phyloP scores from a whole-genome alignment of 495 filamentous ascomycete species.

The Parmelia sp. region DNA sequence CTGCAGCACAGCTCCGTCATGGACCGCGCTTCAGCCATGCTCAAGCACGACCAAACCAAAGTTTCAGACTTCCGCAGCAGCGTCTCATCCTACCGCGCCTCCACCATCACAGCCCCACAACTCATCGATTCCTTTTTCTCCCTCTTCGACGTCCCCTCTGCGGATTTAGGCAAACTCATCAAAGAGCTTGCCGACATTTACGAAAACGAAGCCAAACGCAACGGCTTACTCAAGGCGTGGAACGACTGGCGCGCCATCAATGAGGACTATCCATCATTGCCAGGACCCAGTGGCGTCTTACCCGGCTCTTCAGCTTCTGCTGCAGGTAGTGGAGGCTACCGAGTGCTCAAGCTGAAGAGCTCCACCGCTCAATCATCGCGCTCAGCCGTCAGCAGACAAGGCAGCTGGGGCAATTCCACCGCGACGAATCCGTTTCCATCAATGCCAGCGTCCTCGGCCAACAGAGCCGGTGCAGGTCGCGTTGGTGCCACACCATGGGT shows the following conservation, averaged over 20 bases:
- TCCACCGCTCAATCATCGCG: conserved; percentile 69
- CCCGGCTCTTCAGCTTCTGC: conserved; percentile 43
- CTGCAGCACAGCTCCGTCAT: conserved; percentile 68
- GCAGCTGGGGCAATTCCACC: conserved; percentile 42
- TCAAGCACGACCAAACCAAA: conserved; percentile 67
- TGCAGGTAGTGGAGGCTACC: conserved; percentile 42
- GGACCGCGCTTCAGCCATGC: conserved; percentile 73
- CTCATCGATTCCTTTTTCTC: conserved; percentile 77
- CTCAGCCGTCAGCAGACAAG: conserved; percentile 48
- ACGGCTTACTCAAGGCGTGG: conserved; percentile 72
- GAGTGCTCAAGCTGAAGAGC: conserved; percentile 68
- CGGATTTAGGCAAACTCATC: conserved; percentile 79
- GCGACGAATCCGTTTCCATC: conserved; percentile 43
- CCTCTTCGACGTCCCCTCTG: conserved; percentile 71
- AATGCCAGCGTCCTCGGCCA: conserved; percentile 38
- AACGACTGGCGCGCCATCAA: conserved; percentile 91
- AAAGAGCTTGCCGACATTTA: conserved; percentile 92
- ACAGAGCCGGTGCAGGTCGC: conserved; percentile 34
- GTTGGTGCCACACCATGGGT: conserved; percentile 48
- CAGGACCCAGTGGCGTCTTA: conserved; percentile 57
- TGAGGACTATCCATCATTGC: conserved; percentile 91
- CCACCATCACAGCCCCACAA: conserved; percentile 58
- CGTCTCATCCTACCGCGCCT: conserved; percentile 68
- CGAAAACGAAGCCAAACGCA: conserved; percentile 68
- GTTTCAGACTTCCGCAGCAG: conserved; percentile 66